These are phyloP conservation scores for Raffaelea deltoideospora DNA, from an alignment of 2,329 filamentous ascomycete genomes.

Conservation along the genomic window DNA sequence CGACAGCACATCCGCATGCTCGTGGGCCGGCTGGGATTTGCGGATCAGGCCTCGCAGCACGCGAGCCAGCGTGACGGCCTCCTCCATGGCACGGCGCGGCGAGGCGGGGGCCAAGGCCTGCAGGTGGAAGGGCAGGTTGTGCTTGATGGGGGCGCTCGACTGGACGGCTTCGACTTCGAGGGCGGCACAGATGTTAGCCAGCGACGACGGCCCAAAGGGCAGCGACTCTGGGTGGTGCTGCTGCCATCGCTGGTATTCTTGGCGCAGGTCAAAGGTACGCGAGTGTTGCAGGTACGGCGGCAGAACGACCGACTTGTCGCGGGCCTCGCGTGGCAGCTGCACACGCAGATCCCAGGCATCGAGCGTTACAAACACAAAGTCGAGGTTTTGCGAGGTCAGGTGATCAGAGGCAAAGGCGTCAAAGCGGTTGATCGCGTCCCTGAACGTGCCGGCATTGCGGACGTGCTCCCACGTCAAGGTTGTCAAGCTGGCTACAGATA, in stretches of 20 bases:
- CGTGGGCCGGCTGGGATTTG: constrained; percentile 87
- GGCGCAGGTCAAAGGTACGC: constrained; percentile 88
- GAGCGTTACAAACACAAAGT: constrained; percentile 96
- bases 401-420: constrained; percentile 89
- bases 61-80: constrained; percentile 83
- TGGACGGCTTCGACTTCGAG: constrained; percentile 96
- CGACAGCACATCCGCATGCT: constrained; percentile 88
- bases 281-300: constrained; percentile 97
- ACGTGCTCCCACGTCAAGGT: constrained; percentile 99
- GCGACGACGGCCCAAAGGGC: constrained; percentile 86
- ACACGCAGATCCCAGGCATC: constrained; percentile 98
- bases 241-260: constrained; percentile 97
- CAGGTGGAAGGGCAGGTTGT: constrained; percentile 94
- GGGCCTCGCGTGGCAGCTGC: constrained; percentile 90
- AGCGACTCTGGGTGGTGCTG: constrained; percentile 95
- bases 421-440: constrained; percentile 90
- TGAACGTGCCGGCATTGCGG: constrained; percentile 90
- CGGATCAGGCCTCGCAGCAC: constrained; percentile 85
- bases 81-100: constrained; percentile 90
- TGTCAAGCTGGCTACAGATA: constrained; percentile 66
- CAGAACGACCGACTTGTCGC: constrained; percentile 93
- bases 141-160: constrained; percentile 94
- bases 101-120: constrained; percentile 92
- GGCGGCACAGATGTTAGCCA: constrained; percentile 95
- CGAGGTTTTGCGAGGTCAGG: constrained; percentile 75